Percentiles rank a stretch among this genome's conserved stretches.
Evolutionary conservation across 202 grass and related monocot genomes (phyloP).

Genomic region (Elaeis oleifera): DNA sequence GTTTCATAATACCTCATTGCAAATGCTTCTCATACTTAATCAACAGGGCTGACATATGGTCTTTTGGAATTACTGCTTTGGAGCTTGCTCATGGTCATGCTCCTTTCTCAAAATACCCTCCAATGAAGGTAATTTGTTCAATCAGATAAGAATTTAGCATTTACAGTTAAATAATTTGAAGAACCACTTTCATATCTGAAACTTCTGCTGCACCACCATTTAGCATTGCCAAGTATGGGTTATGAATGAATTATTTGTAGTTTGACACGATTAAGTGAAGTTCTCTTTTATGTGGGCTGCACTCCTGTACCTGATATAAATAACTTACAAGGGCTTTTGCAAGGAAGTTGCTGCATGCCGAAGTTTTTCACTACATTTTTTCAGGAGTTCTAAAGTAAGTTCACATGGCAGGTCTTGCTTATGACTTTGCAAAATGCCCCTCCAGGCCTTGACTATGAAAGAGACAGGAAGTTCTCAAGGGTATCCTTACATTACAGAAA

Average conservation of each 20-base stretch:
- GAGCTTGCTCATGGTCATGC: too few relatives aligned
- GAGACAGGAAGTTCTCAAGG: conserved; percentile 74
- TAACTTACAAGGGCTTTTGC: background rate
- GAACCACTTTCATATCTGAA: background rate
- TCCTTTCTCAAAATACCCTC: too few relatives aligned
- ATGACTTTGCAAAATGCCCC: conserved; percentile 97
- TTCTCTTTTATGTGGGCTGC: too few relatives aligned
- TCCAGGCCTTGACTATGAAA: conserved; percentile 76
- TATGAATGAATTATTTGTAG: too few relatives aligned
- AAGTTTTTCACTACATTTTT: background rate
- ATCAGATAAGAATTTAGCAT: conserved; percentile 2
- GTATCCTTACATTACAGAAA: conserved; percentile 24
- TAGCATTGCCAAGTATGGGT: too few relatives aligned
- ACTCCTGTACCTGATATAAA: background rate
- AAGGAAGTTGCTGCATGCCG: background rate
- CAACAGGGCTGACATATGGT: background rate
- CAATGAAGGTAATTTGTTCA: too few relatives aligned
- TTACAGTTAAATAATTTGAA: background rate
- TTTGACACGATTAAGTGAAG: too few relatives aligned
- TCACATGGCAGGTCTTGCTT: conserved; percentile 61
- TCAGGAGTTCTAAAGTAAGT: background rate
- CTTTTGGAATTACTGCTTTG: too few relatives aligned
- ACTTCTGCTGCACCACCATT: too few relatives aligned
- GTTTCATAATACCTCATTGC: conserved; percentile 3
- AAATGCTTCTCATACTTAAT: conserved; percentile 32